These are phyloP conservation scores for Protomyces arabidopsidicola DNA, from an alignment of 1,139 yeast genomes.

Conservation along the genomic window DNA sequence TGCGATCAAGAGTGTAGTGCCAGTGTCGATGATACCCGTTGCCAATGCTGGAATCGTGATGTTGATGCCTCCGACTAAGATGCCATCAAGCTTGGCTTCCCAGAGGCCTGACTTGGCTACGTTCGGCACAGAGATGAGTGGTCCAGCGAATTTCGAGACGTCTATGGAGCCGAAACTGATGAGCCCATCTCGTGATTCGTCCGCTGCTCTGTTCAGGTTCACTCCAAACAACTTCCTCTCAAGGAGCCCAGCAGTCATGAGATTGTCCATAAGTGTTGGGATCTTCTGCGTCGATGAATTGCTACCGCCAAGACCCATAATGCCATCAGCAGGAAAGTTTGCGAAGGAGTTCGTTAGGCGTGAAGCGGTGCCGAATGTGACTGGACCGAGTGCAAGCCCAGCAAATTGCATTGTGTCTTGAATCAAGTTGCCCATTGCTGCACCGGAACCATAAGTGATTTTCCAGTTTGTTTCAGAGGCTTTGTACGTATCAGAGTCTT, in stretches of 20 bases:
- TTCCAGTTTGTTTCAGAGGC: constrained; percentile 42
- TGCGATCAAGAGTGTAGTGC: constrained; percentile 59
- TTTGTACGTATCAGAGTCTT: constrained; percentile 35
- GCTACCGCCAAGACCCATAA: constrained; percentile 53
- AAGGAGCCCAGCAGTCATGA: constrained; percentile 43
- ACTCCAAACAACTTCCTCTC: constrained; percentile 44
- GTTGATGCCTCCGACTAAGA: constrained; percentile 41
- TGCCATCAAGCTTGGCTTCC: constrained; percentile 48
- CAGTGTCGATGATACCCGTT: constrained; percentile 58
- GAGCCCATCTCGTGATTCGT: constrained; percentile 39
- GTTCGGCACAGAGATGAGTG: constrained; percentile 45
- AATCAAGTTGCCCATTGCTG: constrained; percentile 50
- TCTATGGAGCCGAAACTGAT: constrained; percentile 48
- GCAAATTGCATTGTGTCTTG: constrained; percentile 38
- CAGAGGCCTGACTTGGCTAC: constrained; percentile 47
- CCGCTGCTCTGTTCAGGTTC: constrained; percentile 43
- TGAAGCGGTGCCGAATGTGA: constrained; percentile 53
- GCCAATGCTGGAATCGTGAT: constrained; percentile 42
- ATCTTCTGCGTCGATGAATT: constrained; percentile 36
- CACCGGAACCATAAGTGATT: constrained; percentile 54
- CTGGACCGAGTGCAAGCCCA: constrained; percentile 44
- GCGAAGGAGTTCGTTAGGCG: constrained; percentile 53
- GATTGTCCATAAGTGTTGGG: constrained; percentile 45
- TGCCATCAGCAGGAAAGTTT: constrained; percentile 49
- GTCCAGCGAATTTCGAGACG: constrained; percentile 45